Conservation (phyloP, 495 filamentous ascomycete species). For the Glarea lozoyensis region DNA sequence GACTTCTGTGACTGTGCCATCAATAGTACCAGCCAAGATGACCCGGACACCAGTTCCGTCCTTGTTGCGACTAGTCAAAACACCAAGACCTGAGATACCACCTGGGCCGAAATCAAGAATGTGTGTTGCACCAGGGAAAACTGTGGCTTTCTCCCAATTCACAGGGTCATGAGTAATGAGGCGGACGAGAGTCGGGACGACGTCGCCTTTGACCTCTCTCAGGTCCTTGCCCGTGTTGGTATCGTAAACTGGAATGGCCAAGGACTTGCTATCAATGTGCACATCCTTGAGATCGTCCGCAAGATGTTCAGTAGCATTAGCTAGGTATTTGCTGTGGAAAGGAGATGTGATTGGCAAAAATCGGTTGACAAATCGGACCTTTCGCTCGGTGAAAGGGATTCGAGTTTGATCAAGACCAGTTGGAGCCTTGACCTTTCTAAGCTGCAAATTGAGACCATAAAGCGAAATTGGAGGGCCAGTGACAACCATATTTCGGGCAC, state of each 20-base stretch:
- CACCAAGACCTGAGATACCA: conserved; percentile 89
- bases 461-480: conserved; percentile 92
- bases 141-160: conserved; percentile 88
- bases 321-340: conserved; percentile 92
- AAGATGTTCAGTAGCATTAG: conserved; percentile 67
- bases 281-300: conserved; percentile 81
- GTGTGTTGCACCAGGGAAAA: conserved; percentile 82
- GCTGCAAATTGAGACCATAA: conserved; percentile 86
- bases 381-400: conserved; percentile 88
- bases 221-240: conserved; percentile 82
- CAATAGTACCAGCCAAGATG: conserved; percentile 84
- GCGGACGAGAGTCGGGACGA: conserved; percentile 76
- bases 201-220: conserved; percentile 46
- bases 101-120: conserved; percentile 95
- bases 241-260: conserved; percentile 78
- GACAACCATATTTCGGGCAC: conserved; percentile 92
- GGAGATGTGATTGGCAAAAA: conserved; percentile 97
- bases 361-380: conserved; percentile 91
- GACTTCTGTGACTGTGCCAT: conserved; percentile 80
- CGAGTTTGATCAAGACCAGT: conserved; percentile 94
- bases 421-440: conserved; percentile 93
- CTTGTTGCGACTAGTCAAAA: conserved; percentile 97
- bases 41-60: conserved; percentile 94
- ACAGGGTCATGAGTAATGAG: conserved; percentile 92
- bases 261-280: conserved; percentile 52